A percentile compares a stretch with the other conserved stretches of the same genome.
phyloP scores from a whole-genome alignment of 495 filamentous ascomycete species.

The Aspergillus panamensis region DNA sequence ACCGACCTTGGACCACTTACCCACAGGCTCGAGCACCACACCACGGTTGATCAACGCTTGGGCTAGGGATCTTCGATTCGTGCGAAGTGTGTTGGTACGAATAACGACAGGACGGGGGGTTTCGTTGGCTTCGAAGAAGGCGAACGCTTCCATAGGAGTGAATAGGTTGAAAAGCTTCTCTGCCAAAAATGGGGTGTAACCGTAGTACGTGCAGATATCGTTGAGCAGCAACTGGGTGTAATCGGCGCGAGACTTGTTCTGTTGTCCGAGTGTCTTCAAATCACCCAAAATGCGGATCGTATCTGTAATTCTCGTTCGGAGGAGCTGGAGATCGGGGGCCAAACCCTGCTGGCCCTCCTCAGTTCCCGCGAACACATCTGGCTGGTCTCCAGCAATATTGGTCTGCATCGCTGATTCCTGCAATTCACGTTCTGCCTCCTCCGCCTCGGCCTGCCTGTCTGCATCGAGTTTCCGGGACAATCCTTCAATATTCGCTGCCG shows the following conservation, averaged over 20 bases:
- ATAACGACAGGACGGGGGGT: constrained; percentile 80
- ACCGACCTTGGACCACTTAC: constrained; percentile 98
- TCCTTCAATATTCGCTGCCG: constrained; percentile 93
- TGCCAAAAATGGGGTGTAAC: constrained; percentile 78
- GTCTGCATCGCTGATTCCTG: constrained; percentile 89
- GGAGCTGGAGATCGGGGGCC: constrained; percentile 84
- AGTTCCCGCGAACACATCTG: constrained; percentile 62
- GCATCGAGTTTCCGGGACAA: constrained; percentile 77
- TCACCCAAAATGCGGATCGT: constrained; percentile 87
- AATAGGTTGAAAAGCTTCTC: constrained; percentile 90
- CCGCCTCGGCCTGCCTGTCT: constrained; percentile 63
- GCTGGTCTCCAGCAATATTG: constrained; percentile 82
- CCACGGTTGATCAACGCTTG: constrained; percentile 96
- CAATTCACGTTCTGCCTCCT: constrained; percentile 61
- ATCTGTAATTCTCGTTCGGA: constrained; percentile 88
- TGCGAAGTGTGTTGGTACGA: constrained; percentile 92
- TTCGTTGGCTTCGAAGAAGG: constrained; percentile 99
- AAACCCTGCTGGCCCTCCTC: constrained; percentile 55
- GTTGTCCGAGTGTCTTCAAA: constrained; percentile 72
- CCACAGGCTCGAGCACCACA: constrained; percentile 91
- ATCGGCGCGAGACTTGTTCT: constrained; percentile 75
- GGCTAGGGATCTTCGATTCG: constrained; percentile 85
- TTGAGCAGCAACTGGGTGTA: constrained; percentile 82
- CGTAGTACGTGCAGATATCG: constrained; percentile 92
- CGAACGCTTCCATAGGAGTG: constrained; percentile 88